Conservation (phyloP, 2,329 filamentous ascomycete genomes). For the Fusarium buharicum region DNA sequence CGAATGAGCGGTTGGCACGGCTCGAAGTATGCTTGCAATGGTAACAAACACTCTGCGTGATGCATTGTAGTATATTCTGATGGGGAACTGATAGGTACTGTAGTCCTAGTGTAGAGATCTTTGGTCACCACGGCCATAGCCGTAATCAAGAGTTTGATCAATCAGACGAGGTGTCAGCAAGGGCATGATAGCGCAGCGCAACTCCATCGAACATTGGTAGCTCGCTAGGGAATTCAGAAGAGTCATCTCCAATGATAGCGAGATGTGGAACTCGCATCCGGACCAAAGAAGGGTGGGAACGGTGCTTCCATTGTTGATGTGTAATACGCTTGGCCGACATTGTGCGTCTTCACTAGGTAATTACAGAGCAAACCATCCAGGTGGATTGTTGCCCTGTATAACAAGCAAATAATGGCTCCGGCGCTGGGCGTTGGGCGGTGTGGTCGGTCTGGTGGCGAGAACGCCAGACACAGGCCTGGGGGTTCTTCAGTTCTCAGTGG, state of each 20-base stretch:
- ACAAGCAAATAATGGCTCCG: constrained; percentile 12
- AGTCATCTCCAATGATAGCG: constrained; percentile 17
- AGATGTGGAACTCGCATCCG: constrained; percentile 25
- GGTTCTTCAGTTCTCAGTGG: constrained; percentile 9
- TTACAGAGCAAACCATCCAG: background rate
- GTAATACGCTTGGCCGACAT: constrained; percentile 9
- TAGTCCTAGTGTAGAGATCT: constrained; percentile 16
- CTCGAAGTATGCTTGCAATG: constrained; percentile 15
- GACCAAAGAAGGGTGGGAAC: constrained; percentile 20
- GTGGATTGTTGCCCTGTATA: constrained; percentile 7
- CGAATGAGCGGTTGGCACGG: constrained; percentile 14
- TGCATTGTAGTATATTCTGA: background rate
- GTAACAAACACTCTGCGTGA: constrained; percentile 17
- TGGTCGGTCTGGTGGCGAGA: constrained; percentile 28
- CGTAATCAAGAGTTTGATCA: constrained; percentile 27
- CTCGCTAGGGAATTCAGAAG: constrained; percentile 23
- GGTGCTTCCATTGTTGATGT: constrained; percentile 19
- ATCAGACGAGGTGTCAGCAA: constrained; percentile 38
- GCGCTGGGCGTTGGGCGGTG: constrained; percentile 26
- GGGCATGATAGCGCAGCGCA: constrained; percentile 38
- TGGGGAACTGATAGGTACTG: constrained; percentile 14
- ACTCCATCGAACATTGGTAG: constrained; percentile 18
- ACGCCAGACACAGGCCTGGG: constrained; percentile 10
- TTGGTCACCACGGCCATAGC: constrained; percentile 13
- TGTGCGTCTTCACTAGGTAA: background rate